phyloP scores from a whole-genome alignment of 805 yeast species.

The Tetrapisispora iriomotensis region DNA sequence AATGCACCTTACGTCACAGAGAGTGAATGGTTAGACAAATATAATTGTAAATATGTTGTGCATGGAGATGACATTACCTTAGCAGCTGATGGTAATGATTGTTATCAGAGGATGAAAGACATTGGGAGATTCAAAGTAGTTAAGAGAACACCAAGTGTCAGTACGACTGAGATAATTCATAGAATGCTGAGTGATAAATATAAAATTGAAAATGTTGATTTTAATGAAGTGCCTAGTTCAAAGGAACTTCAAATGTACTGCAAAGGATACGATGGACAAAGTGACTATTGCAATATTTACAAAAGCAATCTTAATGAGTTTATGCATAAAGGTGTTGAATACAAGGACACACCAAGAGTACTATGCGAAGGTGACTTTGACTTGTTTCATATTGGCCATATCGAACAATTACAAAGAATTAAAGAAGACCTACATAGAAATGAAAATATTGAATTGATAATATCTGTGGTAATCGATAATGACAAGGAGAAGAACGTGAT shows the following conservation, averaged over 20 bases:
- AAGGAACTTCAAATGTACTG: conserved; percentile 41
- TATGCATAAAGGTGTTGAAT: conserved; percentile 15
- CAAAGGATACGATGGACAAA: conserved; percentile 49
- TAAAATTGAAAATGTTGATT: not conserved
- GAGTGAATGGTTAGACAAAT: conserved; percentile 63
- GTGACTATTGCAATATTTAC: conserved; percentile 47
- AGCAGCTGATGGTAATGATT: conserved; percentile 91
- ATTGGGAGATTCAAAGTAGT: conserved; percentile 84
- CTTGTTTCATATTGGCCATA: conserved; percentile 88
- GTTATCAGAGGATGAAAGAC: conserved; percentile 76
- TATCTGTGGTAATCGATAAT: conserved; percentile 48
- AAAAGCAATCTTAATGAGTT: conserved; percentile 32
- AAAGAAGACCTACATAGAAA: conserved; percentile 29
- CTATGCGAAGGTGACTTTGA: conserved; percentile 88
- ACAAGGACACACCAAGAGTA: too few species aligned
- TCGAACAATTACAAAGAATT: conserved; percentile 53
- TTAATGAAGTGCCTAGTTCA: conserved; percentile 6
- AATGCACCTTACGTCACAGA: conserved; percentile 87
- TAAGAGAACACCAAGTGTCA: conserved; percentile 85
- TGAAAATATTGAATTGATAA: conserved; percentile 39
- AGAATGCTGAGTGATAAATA: conserved; percentile 49
- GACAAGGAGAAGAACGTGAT: conserved; percentile 47
- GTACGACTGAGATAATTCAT: conserved; percentile 90
- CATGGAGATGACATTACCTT: conserved; percentile 98
- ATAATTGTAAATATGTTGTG: conserved; percentile 81